phyloP scores from a whole-genome alignment of 768 basidiomycete genomes.

The Melanogaster broomeanus region DNA sequence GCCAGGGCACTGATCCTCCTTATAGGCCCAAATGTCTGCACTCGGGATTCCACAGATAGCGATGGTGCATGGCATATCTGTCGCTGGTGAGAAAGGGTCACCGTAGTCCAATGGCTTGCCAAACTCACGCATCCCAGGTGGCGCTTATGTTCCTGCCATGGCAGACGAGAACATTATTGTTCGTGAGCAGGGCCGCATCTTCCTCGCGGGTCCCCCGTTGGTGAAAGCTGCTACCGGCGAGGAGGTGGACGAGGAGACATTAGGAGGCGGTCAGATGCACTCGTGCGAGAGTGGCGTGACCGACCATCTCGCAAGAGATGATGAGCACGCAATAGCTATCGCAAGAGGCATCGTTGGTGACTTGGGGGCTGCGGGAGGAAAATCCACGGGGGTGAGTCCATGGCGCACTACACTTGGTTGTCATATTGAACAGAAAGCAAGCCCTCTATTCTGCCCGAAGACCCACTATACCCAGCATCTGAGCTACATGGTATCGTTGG shows the following conservation, averaged over 20 bases:
- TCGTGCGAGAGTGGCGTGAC: slow-evolving; percentile 90
- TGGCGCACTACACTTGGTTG: background rate
- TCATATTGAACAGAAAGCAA: slow-evolving; percentile 26
- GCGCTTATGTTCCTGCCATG: slow-evolving; percentile 96
- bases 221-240: slow-evolving; percentile 96
- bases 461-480: slow-evolving; percentile 74
- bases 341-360: slow-evolving; percentile 79
- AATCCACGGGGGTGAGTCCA: slow-evolving; percentile 47
- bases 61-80: slow-evolving; percentile 92
- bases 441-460: slow-evolving; percentile 64
- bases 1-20: slow-evolving; percentile 10
- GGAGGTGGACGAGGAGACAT: slow-evolving; percentile 87
- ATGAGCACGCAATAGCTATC: slow-evolving; percentile 82
- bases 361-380: slow-evolving; percentile 63
- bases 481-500: slow-evolving; percentile 93
- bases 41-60: slow-evolving; percentile 90
- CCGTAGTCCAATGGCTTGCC: background rate
- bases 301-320: slow-evolving; percentile 83
- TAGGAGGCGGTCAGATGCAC: slow-evolving; percentile 91
- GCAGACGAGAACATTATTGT: slow-evolving; percentile 93
- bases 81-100: slow-evolving; percentile 57
- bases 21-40: slow-evolving; percentile 89
- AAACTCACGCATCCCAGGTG: slow-evolving; percentile 46
- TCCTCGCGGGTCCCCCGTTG: slow-evolving; percentile 91
- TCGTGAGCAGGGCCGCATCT: slow-evolving; percentile 89